Conservation (phyloP, 768 basidiomycete genomes). For the Artomyces pyxidatus region DNA sequence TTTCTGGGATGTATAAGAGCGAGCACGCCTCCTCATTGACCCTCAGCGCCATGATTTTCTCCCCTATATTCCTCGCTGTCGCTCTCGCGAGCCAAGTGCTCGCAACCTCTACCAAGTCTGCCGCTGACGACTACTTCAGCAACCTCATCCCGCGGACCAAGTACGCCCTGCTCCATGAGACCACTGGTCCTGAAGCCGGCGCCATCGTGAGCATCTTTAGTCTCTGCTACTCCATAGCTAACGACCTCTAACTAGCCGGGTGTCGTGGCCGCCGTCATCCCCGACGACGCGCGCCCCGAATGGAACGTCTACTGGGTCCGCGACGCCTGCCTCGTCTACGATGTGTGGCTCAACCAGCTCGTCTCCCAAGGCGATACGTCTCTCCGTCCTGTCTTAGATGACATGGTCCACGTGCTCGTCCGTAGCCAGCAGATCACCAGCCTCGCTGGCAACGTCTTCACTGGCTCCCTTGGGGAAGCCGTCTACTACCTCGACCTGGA, state of each 20-base stretch:
- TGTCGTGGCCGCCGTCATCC: neutral
- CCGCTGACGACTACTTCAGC: conserved; percentile 5
- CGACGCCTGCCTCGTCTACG: conserved; percentile 7
- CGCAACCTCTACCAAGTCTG: too few species aligned
- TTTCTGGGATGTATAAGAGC: too few species aligned
- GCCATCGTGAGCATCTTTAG: conserved; percentile 1
- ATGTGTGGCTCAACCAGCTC: conserved; percentile 8
- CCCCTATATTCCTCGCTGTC: too few species aligned
- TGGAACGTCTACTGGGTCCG: conserved; percentile 1
- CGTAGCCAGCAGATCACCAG: conserved; percentile 8
- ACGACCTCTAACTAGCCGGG: neutral
- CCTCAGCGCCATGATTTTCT: too few species aligned
- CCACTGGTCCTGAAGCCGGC: conserved; percentile 9
- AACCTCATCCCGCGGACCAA: conserved; percentile 3
- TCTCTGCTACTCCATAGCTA: neutral
- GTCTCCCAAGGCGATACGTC: neutral
- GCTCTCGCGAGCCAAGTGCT: too few species aligned
- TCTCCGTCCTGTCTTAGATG: conserved; percentile 6
- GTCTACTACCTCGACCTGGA: conserved; percentile 3
- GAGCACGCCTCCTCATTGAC: too few species aligned
- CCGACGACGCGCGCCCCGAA: conserved; percentile 1
- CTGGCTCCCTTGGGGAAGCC: conserved; percentile 3
- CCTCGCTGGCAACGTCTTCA: conserved; percentile 8
- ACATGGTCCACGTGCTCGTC: conserved; percentile 1
- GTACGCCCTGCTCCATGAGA: conserved; percentile 5